Base-by-base conservation (phyloP, 164 flowering plant species). In the Stephania japonica region DNA sequence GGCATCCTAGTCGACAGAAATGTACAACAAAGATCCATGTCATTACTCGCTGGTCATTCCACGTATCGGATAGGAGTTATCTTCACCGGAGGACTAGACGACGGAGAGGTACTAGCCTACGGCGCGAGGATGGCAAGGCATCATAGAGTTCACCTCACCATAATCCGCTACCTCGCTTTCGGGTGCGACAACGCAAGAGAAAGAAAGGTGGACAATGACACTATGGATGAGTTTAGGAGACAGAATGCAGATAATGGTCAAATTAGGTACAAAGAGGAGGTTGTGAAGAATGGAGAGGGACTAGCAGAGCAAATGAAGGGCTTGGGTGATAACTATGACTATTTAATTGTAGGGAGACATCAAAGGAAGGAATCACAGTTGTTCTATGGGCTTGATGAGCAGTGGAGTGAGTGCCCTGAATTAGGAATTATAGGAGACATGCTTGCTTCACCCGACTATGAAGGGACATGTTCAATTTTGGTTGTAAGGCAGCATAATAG, bases 341-440 rank as follows among this genome's bases (percentile, higher is more conserved):
- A 88, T n/a, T 62, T 87, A 1, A 11, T 89, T 5, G 87, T 81
- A 0, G 90, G 93, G 8, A 78, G 81, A 66, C 42, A 75, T 5
- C 88, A 85, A 26, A 23, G 43, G 14, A 64, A 27, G 6, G 68
- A 47, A 2, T 79, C 88, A 0, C 67, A 71, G 3, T 59, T 84
- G 11, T 27, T 83, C 0, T 7, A 26, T 0, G 91, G 85, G 5
- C 69, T 84, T 0, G 64, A 42, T 0, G 83, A 83, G n/a, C n/a
- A n/a, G 32, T 87, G 89, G 93, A 78, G 74, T 63, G 89, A 84
- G 68, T 76, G 49, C 65, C 83, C 82, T 4, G 91, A 87, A 67
- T 75, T 89, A 0, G 93, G 93, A 0, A n/a, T 75, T 0, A 23
- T 87, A 0, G 93, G 93, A 13, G 91, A 86, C 70, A 26, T 87